phyloP scores from a whole-genome alignment of 1,284 basidiomycete species.

The Pascua guehoae region DNA sequence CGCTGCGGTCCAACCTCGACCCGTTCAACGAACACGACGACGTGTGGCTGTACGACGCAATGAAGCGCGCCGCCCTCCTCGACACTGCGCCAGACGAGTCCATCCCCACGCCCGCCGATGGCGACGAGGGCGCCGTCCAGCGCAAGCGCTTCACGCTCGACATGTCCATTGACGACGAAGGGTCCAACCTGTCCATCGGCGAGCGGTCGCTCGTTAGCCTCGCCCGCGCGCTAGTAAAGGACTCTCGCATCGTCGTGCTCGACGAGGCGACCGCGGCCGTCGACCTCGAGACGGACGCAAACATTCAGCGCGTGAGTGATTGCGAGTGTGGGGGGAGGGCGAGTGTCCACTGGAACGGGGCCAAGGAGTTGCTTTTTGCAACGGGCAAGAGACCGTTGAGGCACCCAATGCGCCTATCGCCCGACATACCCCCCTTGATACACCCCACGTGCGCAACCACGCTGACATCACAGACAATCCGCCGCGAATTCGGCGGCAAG shows the following conservation, averaged over 20 bases:
- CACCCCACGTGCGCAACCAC: too few relatives aligned
- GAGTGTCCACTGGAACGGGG: too few relatives aligned
- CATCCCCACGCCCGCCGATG: not conserved
- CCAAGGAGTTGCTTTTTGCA: too few relatives aligned
- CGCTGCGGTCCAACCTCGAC: constrained; percentile 61
- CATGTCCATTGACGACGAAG: constrained; percentile 33
- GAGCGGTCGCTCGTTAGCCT: constrained; percentile 54
- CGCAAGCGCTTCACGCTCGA: constrained; percentile 58
- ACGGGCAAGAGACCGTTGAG: too few relatives aligned
- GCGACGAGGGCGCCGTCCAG: not conserved
- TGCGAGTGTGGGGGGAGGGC: too few relatives aligned
- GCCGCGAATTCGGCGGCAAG: constrained; percentile 59
- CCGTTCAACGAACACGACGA: constrained; percentile 72
- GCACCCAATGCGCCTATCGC: too few relatives aligned
- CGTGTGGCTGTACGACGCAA: constrained; percentile 71
- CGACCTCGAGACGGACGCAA: constrained; percentile 72
- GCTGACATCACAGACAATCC: constrained; percentile 56
- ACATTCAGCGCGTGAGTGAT: constrained; percentile 55
- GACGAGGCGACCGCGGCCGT: constrained; percentile 57
- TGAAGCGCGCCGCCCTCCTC: constrained; percentile 71
- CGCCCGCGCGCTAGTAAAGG: constrained; percentile 65
- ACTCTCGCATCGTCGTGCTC: constrained; percentile 64
- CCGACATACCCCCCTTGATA: too few relatives aligned
- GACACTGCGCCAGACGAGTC: too few relatives aligned
- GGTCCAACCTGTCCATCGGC: constrained; percentile 23